Conservation (phyloP, 2,329 filamentous ascomycete species). For the Penicillium occitanis region DNA sequence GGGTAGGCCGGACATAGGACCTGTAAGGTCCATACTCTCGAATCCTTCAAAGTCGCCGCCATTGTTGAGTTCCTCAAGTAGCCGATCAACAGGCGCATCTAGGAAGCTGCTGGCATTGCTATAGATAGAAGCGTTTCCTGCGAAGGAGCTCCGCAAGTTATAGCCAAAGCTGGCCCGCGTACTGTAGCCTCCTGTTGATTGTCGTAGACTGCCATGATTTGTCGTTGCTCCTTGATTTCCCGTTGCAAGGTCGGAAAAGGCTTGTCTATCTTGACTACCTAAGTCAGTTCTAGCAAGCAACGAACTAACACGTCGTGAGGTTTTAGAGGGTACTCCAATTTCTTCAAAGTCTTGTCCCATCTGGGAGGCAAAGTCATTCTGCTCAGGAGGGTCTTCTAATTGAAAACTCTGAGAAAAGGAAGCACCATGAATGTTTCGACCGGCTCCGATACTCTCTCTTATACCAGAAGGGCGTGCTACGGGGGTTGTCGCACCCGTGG, state of each 20-base stretch:
- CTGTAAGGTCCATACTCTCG: constrained; percentile 69
- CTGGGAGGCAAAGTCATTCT: constrained; percentile 62
- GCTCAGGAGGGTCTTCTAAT: constrained; percentile 56
- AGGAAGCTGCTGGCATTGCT: constrained; percentile 61
- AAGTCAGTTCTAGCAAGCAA: constrained; percentile 83
- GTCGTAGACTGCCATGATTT: constrained; percentile 54
- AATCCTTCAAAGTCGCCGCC: constrained; percentile 66
- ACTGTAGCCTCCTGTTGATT: constrained; percentile 71
- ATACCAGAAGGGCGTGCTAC: constrained; percentile 62
- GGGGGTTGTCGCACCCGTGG: constrained; percentile 75
- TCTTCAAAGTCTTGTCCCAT: constrained; percentile 67
- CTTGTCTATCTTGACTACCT: constrained; percentile 75
- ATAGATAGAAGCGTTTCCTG: constrained; percentile 48
- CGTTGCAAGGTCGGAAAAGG: constrained; percentile 71
- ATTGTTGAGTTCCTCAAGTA: constrained; percentile 66
- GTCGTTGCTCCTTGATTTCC: constrained; percentile 39
- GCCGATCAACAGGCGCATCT: constrained; percentile 66
- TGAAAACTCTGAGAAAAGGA: constrained; percentile 38
- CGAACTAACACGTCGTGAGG: constrained; percentile 83
- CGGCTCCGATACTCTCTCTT: constrained; percentile 73
- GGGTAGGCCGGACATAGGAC: constrained; percentile 68
- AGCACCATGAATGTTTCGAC: constrained; percentile 42
- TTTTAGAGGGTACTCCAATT: constrained; percentile 57
- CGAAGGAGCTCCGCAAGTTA: constrained; percentile 56
- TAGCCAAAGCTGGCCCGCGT: constrained; percentile 61